phyloP scores from a whole-genome alignment of 2,329 filamentous ascomycete genomes.

The Graphiopsis chlorocephala region DNA sequence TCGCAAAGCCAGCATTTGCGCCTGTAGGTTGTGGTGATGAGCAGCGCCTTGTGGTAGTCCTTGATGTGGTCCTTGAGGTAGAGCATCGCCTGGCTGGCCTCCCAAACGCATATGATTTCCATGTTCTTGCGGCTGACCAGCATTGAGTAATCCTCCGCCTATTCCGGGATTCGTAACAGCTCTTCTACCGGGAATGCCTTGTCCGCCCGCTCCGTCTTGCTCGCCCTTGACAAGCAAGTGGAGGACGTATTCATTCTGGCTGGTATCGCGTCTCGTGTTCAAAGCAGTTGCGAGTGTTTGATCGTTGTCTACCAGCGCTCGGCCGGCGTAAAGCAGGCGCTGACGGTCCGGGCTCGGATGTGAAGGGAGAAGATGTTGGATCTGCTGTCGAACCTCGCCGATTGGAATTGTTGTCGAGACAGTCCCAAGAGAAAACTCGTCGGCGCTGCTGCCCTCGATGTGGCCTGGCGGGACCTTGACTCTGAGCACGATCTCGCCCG shows the following conservation, averaged over 20 bases:
- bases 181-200: background rate
- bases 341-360: constrained; percentile 48
- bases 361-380: constrained; percentile 49
- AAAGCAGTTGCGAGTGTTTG: constrained; percentile 51
- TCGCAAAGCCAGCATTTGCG: constrained; percentile 13
- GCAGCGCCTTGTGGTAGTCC: background rate
- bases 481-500: constrained; percentile 28
- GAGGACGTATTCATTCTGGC: constrained; percentile 34
- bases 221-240: constrained; percentile 33
- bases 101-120: background rate
- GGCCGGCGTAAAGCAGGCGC: constrained; percentile 58
- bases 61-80: background rate
- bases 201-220: background rate
- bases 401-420: constrained; percentile 43
- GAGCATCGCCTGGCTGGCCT: background rate
- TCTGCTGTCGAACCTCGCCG: constrained; percentile 51
- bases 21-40: background rate
- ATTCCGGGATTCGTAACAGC: constrained; percentile 15
- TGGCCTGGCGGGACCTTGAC: constrained; percentile 35
- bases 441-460: constrained; percentile 22
- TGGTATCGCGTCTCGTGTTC: constrained; percentile 49
- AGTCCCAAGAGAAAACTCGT: constrained; percentile 29
- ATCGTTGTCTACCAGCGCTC: constrained; percentile 49
- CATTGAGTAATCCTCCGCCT: background rate
- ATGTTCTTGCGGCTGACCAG: background rate